phyloP scores from a whole-genome alignment of 305 asterid genomes.

The Solanum hybrid region DNA sequence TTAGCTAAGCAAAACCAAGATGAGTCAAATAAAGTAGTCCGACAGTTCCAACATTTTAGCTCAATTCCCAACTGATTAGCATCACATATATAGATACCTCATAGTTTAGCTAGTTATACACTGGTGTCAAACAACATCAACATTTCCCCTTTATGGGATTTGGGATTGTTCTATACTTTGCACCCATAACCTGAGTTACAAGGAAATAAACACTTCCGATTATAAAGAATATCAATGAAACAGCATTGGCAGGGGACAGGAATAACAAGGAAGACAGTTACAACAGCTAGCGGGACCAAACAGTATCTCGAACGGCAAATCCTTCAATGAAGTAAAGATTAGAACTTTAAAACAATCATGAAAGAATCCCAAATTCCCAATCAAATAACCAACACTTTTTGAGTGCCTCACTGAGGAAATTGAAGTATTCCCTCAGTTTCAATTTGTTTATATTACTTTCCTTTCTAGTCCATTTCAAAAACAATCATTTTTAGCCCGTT shows the following conservation, averaged over 20 bases:
- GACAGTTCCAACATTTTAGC: not conserved
- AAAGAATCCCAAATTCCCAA: not conserved
- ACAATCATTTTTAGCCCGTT: not conserved
- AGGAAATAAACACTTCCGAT: not conserved
- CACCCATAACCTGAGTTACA: not conserved
- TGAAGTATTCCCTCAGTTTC: not conserved
- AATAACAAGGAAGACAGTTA: not conserved
- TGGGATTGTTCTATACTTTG: not conserved
- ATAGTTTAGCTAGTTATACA: not conserved
- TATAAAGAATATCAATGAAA: not conserved
- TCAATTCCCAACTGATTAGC: not conserved
- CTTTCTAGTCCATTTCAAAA: not conserved
- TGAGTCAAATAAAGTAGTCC: not conserved
- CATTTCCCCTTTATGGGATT: not conserved
- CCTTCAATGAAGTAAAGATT: not conserved
- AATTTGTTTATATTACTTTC: not conserved
- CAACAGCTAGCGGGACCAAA: not conserved
- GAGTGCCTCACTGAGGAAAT: not conserved
- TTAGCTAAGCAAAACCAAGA: not conserved
- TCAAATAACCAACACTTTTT: not conserved
- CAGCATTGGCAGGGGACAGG: not conserved
- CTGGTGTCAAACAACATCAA: not conserved
- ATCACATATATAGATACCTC: not conserved
- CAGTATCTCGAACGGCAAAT: not conserved
- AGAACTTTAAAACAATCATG: not conserved